A percentile compares a stretch with the other conserved stretches of the same genome.
phyloP scores from a whole-genome alignment of 352 stramenopile species.

The Pythium graminicola region DNA sequence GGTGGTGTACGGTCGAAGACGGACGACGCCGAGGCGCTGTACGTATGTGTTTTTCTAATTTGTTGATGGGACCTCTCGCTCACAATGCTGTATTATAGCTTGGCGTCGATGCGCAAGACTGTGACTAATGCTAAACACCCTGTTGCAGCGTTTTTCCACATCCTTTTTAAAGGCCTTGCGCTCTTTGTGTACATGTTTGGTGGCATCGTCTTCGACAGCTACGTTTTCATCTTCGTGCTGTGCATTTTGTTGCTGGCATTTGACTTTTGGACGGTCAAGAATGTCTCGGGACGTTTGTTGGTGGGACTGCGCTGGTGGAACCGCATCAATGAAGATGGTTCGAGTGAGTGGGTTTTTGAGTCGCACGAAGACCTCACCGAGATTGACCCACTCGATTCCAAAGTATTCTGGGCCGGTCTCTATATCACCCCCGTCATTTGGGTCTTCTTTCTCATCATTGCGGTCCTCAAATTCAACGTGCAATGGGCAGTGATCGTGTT shows the following conservation, averaged over 20 bases:
- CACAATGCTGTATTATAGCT: constrained; percentile 19
- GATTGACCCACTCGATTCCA: constrained; percentile 83
- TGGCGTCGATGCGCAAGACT: constrained; percentile 63
- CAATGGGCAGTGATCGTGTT: constrained; percentile 92
- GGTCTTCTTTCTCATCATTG: constrained; percentile 88
- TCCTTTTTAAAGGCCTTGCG: constrained; percentile 94
- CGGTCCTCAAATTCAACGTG: constrained; percentile 91
- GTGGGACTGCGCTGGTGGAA: constrained; percentile 98
- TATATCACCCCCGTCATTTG: constrained; percentile 92
- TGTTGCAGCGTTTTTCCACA: constrained; percentile 93
- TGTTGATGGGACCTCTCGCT: no score
- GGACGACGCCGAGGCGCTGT: constrained; percentile 56
- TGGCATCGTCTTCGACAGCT: constrained; percentile 86
- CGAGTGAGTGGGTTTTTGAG: constrained; percentile 97
- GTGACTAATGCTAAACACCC: constrained; percentile 88
- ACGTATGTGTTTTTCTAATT: constrained; percentile 16
- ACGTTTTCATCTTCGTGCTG: constrained; percentile 95
- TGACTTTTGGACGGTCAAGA: constrained; percentile 99
- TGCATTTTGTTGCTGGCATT: constrained; percentile 95
- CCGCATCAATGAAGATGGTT: constrained; percentile 92
- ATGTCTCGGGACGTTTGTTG: constrained; percentile 81
- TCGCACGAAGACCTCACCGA: constrained; percentile 88
- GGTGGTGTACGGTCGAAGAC: constrained; percentile 18
- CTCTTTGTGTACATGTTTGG: constrained; percentile 95
- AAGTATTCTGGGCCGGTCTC: constrained; percentile 95